A percentile compares a stretch with the other conserved stretches of the same genome.
phyloP scores from a whole-genome alignment of 345 rosid species.

The Linum tenue region DNA sequence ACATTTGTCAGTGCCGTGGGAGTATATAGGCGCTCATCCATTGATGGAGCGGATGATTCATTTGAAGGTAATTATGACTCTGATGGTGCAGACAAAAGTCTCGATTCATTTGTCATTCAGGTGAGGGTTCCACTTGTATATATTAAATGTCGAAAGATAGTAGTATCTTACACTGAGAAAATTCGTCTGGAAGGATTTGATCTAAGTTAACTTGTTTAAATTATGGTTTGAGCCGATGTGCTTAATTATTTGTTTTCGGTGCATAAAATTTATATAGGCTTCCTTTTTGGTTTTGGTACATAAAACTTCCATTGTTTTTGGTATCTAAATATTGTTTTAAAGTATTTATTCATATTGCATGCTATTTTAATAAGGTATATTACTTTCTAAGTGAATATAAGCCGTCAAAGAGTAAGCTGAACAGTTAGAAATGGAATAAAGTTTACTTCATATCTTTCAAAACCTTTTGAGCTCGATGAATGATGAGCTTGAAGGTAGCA shows the following conservation, averaged over 20 bases:
- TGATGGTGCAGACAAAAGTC: constrained; percentile 87
- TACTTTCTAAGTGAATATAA: neutral
- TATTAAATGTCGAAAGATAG: neutral
- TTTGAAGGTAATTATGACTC: constrained; percentile 84
- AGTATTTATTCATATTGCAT: neutral
- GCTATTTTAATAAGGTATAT: neutral
- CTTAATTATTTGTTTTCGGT: too few species aligned
- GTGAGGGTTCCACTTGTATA: constrained; percentile 24
- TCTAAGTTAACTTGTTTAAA: neutral
- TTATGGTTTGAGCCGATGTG: neutral
- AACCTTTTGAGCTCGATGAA: neutral
- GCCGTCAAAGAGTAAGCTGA: neutral
- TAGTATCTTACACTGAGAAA: too few species aligned
- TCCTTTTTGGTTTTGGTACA: too few species aligned
- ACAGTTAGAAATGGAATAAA: neutral
- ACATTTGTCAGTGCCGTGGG: constrained; percentile 71
- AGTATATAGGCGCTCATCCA: constrained; percentile 61
- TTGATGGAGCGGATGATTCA: constrained; percentile 65
- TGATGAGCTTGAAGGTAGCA: neutral
- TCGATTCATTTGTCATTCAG: constrained; percentile 87
- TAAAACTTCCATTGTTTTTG: too few species aligned
- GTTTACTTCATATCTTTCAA: neutral
- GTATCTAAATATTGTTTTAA: neutral
- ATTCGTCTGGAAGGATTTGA: neutral
- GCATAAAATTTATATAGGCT: too few species aligned